Conservation (phyloP, 1,284 basidiomycete genomes). For the Schizophyllum amplum region DNA sequence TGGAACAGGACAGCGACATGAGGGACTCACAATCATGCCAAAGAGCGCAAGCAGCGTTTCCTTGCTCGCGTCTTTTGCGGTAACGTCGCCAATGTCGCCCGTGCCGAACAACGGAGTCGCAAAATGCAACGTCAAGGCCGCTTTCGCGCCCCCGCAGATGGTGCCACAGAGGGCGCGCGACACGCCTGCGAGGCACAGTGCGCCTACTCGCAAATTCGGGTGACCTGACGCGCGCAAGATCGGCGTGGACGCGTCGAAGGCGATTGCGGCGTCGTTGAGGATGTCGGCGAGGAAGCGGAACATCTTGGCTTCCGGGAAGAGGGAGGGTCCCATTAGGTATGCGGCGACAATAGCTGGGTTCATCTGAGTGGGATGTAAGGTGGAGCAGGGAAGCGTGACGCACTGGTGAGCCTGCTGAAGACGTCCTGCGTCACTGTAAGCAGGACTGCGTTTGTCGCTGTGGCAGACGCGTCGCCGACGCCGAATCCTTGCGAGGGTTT, state of each 20-base stretch:
- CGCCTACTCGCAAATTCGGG: slow-evolving; percentile 29
- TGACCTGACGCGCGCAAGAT: slow-evolving; percentile 24
- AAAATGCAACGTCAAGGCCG: slow-evolving; percentile 61
- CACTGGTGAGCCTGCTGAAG: slow-evolving; percentile 55
- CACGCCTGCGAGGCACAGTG: slow-evolving; percentile 49
- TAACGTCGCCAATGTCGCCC: slow-evolving; percentile 62
- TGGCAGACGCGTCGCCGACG: slow-evolving; percentile 57
- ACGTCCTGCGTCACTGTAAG: slow-evolving; percentile 57
- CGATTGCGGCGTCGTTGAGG: slow-evolving; percentile 50
- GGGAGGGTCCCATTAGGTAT: slow-evolving; percentile 52
- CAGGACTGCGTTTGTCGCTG: slow-evolving; percentile 56
- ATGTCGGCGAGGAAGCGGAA: slow-evolving; percentile 66
- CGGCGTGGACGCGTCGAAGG: slow-evolving; percentile 54
- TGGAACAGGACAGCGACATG: no score
- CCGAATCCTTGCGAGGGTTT: slow-evolving; percentile 41
- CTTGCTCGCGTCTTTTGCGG: slow-evolving; percentile 63
- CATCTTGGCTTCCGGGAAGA: slow-evolving; percentile 62
- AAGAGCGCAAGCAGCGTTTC: slow-evolving; percentile 59
- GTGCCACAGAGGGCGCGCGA: slow-evolving; percentile 52
- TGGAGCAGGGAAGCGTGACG: slow-evolving; percentile 14
- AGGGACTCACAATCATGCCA: slow-evolving; percentile 47
- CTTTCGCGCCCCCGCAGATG: slow-evolving; percentile 58
- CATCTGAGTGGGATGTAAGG: background rate
- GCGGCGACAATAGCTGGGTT: slow-evolving; percentile 50
- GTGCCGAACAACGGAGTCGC: slow-evolving; percentile 36